Conservation (phyloP, 805 yeast species). For the Sugiyamaella lignohabitans region DNA sequence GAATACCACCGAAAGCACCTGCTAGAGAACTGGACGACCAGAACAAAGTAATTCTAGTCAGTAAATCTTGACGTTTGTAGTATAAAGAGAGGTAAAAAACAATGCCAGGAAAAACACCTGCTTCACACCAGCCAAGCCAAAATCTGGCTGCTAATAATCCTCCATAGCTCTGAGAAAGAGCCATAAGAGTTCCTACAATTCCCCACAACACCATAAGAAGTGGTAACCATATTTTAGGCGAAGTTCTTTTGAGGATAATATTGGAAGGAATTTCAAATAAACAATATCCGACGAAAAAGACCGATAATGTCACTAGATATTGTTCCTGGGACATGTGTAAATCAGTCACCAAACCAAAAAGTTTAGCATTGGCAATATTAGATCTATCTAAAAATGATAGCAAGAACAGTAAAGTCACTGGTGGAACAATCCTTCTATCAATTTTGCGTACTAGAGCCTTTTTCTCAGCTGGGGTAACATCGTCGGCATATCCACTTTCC, state of each 20-base stretch:
- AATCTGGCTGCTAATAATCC: conserved; percentile 34
- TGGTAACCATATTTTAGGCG: conserved; percentile 40
- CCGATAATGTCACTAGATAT: conserved; percentile 37
- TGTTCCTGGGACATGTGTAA: conserved; percentile 34
- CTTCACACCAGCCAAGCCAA: conserved; percentile 37
- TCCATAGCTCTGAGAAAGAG: conserved; percentile 29
- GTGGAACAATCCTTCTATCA: conserved; percentile 41
- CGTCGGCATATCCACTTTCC: neutral
- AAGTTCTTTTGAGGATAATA: conserved; percentile 34
- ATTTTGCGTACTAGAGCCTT: conserved; percentile 31
- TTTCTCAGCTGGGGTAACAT: neutral
- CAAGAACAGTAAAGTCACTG: conserved; percentile 42
- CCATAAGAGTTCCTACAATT: conserved; percentile 32
- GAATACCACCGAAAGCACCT: conserved; percentile 36
- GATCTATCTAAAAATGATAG: conserved; percentile 47
- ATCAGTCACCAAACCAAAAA: conserved; percentile 40
- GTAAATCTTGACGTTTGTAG: conserved; percentile 37
- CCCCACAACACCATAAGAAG: conserved; percentile 26
- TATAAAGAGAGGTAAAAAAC: conserved; percentile 26
- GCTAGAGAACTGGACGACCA: conserved; percentile 24
- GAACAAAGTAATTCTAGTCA: conserved; percentile 36
- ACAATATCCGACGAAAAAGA: conserved; percentile 35
- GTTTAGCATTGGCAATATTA: conserved; percentile 48
- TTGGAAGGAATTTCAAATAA: conserved; percentile 27
- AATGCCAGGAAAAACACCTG: conserved; percentile 41